Base-by-base conservation (phyloP, 177 flowering plant species). In the Telopea speciosissima region DNA sequence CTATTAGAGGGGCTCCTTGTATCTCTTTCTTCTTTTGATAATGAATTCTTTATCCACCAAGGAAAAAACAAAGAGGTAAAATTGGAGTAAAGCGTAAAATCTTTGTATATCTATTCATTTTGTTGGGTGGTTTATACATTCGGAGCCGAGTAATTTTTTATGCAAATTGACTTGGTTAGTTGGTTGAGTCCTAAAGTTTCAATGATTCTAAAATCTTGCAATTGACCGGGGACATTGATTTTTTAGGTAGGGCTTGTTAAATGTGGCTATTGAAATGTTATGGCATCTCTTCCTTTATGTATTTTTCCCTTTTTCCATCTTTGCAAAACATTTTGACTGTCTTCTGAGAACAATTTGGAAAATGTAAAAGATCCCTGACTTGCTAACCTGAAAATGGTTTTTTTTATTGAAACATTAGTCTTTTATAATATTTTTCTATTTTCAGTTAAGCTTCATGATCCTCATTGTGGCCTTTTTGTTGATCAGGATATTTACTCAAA, bases 401-500 rank as follows among this genome's bases (percentile, higher is more conserved):
- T 49, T 49, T 5, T 49, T 16, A 49, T 49, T 58, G 61, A 58
- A 21, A 58, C 14, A 58, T 58, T 58, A 58, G 23, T 25, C 11
- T 58, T 52, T 58, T 25, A 63, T 21, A 19, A 16, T 70, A n/a
- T n/a, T 65, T n/a, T 69, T 24, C 9, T 23, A 23, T 19, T 74
- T 24, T 36, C 62, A 24, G 40, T 44, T 45, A 63, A 56, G 67
- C 61, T 68, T 70, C 65, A n/a, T 28, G 40, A 28, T 65, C 31
- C 68, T 76, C 45, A 23, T 75, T 9, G 17, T 64, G 60, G 26
- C 8, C 68, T 71, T 56, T 66, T 44, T 68, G 65, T 26, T 74
- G 70, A 62, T 56, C 88, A 94, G 99, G 81, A 73, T 63, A 54
- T 73, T 82, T 74, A 88, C 94, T 72, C 97, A 91, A 79, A 95